Base-by-base conservation (phyloP, 176 grass and related monocot species). In the Carex pumila region DNA sequence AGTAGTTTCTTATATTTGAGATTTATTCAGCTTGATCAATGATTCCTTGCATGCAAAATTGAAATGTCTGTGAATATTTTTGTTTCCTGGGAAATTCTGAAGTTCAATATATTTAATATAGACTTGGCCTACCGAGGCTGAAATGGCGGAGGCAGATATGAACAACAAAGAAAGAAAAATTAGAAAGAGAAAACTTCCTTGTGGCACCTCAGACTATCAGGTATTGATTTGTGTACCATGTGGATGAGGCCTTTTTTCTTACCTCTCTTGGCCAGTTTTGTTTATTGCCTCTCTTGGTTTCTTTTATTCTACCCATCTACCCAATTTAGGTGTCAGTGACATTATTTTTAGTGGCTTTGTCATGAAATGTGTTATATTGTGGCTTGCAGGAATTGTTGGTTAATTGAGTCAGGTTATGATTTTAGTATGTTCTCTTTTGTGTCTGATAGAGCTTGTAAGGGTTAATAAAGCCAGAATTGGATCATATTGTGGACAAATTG, bases 181-280 rank as follows among this genome's bases (percentile, higher is more conserved):
- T 71, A 85, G 84, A 60, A 93, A 89, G 88, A 91, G 90, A 85
- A 92, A 88, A 89, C 91, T 98, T 89, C 96, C 92, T 87, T 75
- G 21, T 66, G 92, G 96, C 47, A 98, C 93, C 78, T 98, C 96
- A 82, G 92, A 98, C 52, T 98, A 98, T 82, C 96, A 98, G 92
- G 92, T 98, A 83, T 61, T 50, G 77, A 84, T 49, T 79, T 81
- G 13, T 67, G 34, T 79, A 65, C 7, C 10, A 29, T 45, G 57
- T 31, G 30, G 52, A 57, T 78, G 52, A 78, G 52, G 29, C 73
- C 60, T 21, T 25, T 56, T 34, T 78, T n/a, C 47, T 71, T 45
- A 15, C 15, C 13, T 0, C 12, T 32, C 49, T 57, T 78, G 5
- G 6, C 45, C 19, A 34, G 6, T 78, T 57, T 57, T 78, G 73